These are phyloP conservation scores for Vitis amurensis DNA, from an alignment of 164 flowering plant species.

Conservation along the genomic window DNA sequence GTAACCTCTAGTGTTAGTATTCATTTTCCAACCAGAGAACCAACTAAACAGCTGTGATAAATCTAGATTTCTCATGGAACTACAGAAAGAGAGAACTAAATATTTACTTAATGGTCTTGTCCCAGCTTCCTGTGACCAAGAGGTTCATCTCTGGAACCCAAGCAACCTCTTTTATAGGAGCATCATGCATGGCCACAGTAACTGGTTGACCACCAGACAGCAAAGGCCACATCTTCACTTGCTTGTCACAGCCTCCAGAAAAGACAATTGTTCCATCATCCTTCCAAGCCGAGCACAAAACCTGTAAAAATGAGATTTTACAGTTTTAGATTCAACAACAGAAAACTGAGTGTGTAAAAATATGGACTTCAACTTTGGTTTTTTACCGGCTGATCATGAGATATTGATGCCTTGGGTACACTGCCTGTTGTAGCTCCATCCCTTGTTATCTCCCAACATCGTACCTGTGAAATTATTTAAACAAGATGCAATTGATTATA, in stretches of 20 bases:
- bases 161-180: conserved; percentile 84
- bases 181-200: conserved; percentile 93
- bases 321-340: neutral
- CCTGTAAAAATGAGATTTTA: conserved; percentile 34
- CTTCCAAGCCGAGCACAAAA: conserved; percentile 95
- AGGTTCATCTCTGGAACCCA: conserved; percentile 94
- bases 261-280: conserved; percentile 97
- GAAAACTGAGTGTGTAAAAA: neutral
- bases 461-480: conserved; percentile 43
- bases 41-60: too few species aligned
- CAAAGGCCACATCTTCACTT: conserved; percentile 96
- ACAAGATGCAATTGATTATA: too few species aligned
- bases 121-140: conserved; percentile 92
- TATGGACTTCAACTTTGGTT: too few species aligned
- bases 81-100: neutral
- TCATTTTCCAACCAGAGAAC: too few species aligned
- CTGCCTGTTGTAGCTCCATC: conserved; percentile 46
- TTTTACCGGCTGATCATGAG: conserved; percentile 92
- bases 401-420: conserved; percentile 73
- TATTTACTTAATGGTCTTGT: conserved; percentile 72
- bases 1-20: too few species aligned
- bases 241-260: conserved; percentile 98
- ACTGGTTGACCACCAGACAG: conserved; percentile 77
- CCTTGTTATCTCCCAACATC: conserved; percentile 84
- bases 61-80: too few species aligned